These are phyloP conservation scores for Globisporangium cylindrosporum DNA, from an alignment of 352 stramenopile genomes.

Conservation along the genomic window DNA sequence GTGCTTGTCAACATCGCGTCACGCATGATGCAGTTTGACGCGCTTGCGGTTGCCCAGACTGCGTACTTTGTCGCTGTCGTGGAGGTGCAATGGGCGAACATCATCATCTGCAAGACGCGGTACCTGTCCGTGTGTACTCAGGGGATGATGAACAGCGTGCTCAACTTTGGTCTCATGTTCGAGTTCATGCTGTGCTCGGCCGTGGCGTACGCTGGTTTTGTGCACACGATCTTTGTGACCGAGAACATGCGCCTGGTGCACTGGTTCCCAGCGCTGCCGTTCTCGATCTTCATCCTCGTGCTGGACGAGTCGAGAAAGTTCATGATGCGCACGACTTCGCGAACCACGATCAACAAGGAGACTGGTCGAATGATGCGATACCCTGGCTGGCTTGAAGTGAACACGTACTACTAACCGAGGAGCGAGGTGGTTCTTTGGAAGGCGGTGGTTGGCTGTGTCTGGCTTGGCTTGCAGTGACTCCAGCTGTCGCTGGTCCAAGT, in stretches of 20 bases:
- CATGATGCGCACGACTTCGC: constrained; percentile 83
- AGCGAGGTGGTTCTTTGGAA: background rate
- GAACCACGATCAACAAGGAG: constrained; percentile 68
- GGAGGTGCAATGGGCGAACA: constrained; percentile 89
- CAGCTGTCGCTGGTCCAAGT: background rate
- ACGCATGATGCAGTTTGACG: constrained; percentile 84
- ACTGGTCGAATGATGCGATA: constrained; percentile 81
- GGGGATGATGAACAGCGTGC: constrained; percentile 90
- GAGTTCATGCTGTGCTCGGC: constrained; percentile 87
- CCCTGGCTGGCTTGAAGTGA: constrained; percentile 84
- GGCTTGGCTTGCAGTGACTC: background rate
- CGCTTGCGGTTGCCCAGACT: constrained; percentile 81
- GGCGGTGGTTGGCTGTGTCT: background rate
- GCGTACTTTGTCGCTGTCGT: constrained; percentile 87
- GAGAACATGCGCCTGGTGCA: constrained; percentile 85
- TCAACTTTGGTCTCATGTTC: constrained; percentile 93
- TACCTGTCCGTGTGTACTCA: constrained; percentile 89
- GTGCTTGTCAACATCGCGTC: constrained; percentile 82
- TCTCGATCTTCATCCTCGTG: constrained; percentile 84
- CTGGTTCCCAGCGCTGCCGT: constrained; percentile 90
- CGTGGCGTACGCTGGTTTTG: constrained; percentile 82
- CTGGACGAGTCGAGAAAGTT: constrained; percentile 92
- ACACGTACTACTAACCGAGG: constrained; percentile 85
- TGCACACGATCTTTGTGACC: constrained; percentile 83
- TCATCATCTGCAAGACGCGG: constrained; percentile 93